Base-by-base conservation (phyloP, 352 stramenopile species). In the Pythium sp. region DNA sequence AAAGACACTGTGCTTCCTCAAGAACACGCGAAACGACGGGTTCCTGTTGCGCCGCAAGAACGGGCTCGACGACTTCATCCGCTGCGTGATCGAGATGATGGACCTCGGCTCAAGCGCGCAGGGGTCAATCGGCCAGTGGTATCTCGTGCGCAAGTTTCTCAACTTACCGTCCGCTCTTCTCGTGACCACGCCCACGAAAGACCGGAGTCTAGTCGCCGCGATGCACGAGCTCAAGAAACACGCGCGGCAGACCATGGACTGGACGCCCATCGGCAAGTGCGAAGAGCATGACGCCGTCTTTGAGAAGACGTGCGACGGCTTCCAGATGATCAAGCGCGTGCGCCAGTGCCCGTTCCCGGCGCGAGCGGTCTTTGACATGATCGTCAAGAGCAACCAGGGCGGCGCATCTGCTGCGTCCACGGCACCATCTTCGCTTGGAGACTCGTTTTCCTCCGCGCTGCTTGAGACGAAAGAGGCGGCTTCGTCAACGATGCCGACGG, bases 341-440 rank as follows among this genome's bases (percentile, higher is more conserved):
- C 77, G 76, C 5, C 81, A 72, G 38, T 87, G 85, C 51, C 65
- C 75, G 14, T 94, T 91, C 57, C 86, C 86, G 49, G 81, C 86
- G 34, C 82, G 86, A 14, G 84, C 86, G 0, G 67, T 92, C 32
- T 94, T 91, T 61, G 86, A 92, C 62, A 81, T 89, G 73, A 77
- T 91, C 36, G 83, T 82, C 24, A 87, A 80, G 49, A 72, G 70
- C 68, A 56, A 64, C 67, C 56, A 70, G 69, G 41, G 57, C 9
- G 24, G n/a, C 14, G 20, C n/a, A 12, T 2, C 28, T 30, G 22
- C 14, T 5, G 11, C 43, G 3, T 28, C 36, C 20, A n/a, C 55
- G 7, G 34, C 26, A 20, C 41, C 41, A 7, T n/a, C 43, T 34
- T 20, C 49, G 7, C 32, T 47, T 5, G 26, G 20, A 2, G 51